Evolutionary conservation across 2,329 filamentous ascomycete species (phyloP).

Genomic region (Xylaria sp.): DNA sequence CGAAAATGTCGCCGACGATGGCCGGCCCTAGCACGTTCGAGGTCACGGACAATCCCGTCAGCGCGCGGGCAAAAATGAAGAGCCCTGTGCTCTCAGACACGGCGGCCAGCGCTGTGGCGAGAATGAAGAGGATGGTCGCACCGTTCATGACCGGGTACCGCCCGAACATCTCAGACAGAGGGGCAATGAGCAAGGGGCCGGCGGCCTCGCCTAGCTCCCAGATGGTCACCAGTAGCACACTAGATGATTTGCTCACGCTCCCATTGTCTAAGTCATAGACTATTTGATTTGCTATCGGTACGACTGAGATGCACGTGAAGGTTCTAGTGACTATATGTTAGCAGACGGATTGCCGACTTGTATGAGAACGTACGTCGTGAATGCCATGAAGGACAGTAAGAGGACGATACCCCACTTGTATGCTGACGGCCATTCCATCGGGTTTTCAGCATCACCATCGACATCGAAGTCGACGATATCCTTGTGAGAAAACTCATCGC

Average conservation of each 20-base stretch:
- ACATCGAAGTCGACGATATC: constrained; percentile 58
- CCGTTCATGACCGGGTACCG: constrained; percentile 64
- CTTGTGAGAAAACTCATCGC: constrained; percentile 40
- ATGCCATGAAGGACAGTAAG: constrained; percentile 64
- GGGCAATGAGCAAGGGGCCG: constrained; percentile 69
- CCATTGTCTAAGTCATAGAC: constrained; percentile 57
- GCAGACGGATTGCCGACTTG: not conserved
- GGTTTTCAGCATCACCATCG: constrained; percentile 60
- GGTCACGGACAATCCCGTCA: constrained; percentile 71
- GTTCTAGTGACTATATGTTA: constrained; percentile 53
- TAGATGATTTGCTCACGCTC: constrained; percentile 57
- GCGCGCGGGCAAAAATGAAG: constrained; percentile 63
- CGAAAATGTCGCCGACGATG: constrained; percentile 72
- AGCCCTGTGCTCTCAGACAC: constrained; percentile 57
- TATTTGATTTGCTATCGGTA: constrained; percentile 64
- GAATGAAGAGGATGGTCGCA: constrained; percentile 63
- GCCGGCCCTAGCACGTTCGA: constrained; percentile 71
- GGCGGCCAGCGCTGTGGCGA: constrained; percentile 59
- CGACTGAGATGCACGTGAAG: constrained; percentile 66
- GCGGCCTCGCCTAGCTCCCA: constrained; percentile 75
- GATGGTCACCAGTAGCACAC: constrained; percentile 73
- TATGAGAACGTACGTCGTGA: constrained; percentile 60
- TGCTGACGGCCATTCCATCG: constrained; percentile 61
- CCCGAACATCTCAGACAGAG: constrained; percentile 69
- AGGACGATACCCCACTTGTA: constrained; percentile 65